Percentiles rank a stretch among this genome's conserved stretches.
These are phyloP conservation scores for Globisporangium paroecandrum DNA, from an alignment of 352 stramenopile genomes.

Conservation along the genomic window DNA sequence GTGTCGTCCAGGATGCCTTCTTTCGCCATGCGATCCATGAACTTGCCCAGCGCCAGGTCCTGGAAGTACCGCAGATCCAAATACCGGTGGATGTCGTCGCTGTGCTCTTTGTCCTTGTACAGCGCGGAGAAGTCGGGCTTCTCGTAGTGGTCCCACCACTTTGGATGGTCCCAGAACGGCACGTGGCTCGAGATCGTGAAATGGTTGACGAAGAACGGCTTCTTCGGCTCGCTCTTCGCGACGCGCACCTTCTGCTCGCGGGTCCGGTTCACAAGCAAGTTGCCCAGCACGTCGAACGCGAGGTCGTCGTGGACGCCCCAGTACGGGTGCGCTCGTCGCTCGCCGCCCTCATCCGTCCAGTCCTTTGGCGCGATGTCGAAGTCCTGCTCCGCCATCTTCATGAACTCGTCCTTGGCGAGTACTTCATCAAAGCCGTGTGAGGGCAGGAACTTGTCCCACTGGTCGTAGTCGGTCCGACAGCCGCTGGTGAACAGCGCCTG, in stretches of 20 bases:
- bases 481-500: constrained; percentile 44
- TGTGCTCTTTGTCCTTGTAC: constrained; percentile 18
- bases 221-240: constrained; percentile 25
- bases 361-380: constrained; percentile 30
- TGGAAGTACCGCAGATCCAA: neutral
- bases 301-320: constrained; percentile 61
- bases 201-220: constrained; percentile 49
- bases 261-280: constrained; percentile 44
- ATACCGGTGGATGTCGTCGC: neutral
- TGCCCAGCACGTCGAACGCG: constrained; percentile 37
- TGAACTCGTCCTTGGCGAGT: constrained; percentile 38
- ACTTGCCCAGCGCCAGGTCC: neutral
- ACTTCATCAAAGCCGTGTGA: constrained; percentile 51
- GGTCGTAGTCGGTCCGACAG: constrained; percentile 39
- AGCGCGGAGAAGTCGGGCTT: constrained; percentile 35
- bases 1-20: neutral
- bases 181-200: constrained; percentile 61
- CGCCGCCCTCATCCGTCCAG: constrained; percentile 18
- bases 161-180: constrained; percentile 28
- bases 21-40: neutral
- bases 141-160: constrained; percentile 29
- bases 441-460: constrained; percentile 45
- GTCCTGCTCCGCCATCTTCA: constrained; percentile 28
- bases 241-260: constrained; percentile 24
- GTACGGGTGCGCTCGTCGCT: constrained; percentile 14